Base-by-base conservation (phyloP, 108 stramenopile species). In the Skeletonema menzelii region DNA sequence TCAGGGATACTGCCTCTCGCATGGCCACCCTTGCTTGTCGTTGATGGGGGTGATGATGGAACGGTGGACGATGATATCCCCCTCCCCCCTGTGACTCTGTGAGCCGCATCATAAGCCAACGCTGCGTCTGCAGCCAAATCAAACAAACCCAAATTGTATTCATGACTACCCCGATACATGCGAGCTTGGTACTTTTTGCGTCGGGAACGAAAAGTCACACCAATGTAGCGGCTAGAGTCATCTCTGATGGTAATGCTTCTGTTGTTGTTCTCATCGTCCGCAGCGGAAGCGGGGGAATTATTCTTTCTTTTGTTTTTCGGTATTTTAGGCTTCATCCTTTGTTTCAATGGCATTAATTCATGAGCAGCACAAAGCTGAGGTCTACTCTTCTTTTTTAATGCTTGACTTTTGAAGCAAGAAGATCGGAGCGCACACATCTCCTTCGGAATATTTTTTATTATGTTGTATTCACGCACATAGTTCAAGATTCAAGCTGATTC, bases 61-160 rank as follows among this genome's bases (percentile, higher is more conserved):
- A 22, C 22, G 22, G 49, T 2, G 49, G 22, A 15, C 15, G 44
- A 46, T 8, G 17, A n/a, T 5, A 12, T 12, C 49, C 49, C 49
- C 11, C n/a, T 53, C 49, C 49, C 49, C 49, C 49, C 49, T 0
- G 49, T 37, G 4, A 76, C 40, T n/a, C 67, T 49, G 31, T 76
- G 68, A 42, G 68, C 46, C 5, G 58, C 60, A 38, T 76, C 75
- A 56, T 69, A 76, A 2, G 75, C 75, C 24, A 76, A 40, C 6
- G 75, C 75, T 2, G 68, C 68, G 47, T 76, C 75, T 17, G 75
- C 75, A 27, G 75, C 59, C 27, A 76, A 32, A 57, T 76, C 68
- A 31, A 69, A 76, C 22, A 76, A 46, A 8, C 75, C 75, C n/a
- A 76, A 38, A 42, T 76, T 76, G 35, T 63, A 76, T 37, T 76